Evolutionary conservation across 108 stramenopile species (phyloP), one percentile per base, ranked within the genome.

Genomic region (Nitzschia palea): DNA sequence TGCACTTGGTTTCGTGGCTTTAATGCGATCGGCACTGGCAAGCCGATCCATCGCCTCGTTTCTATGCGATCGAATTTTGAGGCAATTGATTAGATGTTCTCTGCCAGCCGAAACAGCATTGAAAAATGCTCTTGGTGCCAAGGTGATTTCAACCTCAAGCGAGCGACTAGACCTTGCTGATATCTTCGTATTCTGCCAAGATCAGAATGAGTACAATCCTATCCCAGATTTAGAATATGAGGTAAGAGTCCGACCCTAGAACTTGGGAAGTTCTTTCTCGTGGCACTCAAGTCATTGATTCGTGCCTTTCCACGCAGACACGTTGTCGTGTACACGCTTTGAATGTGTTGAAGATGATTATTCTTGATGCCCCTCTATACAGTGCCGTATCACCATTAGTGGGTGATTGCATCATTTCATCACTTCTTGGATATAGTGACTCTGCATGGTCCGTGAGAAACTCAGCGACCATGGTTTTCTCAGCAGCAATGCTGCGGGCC

Each of bases 391-490:
- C 25, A 9, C 73, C 65, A 20, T 60, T 81, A 52, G 48, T 80
- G 28, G 82, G 82, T 4, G 78, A 83, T 59, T 44, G 73, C 50
- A 69, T 88, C 17, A 55, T 79, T 8, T 53, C 69, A 44, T 42
- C 80, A 10, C 52, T 81, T 12, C 27, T 89, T 26, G 88, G 88
- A 12, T 89, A 85, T 57, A 67, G 56, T 20, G 84, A 85, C 37
- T 32, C 62, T 0, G 61, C 76, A n/a, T 89, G 88, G 88, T 63
- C 80, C 5, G 80, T 86, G 1, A 55, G 83, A 31, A 89, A 83
- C 56, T 83, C 82, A 2, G 31, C 82, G 20, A 86, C 88, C 2
- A 89, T 89, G 88, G 82, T 85, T 14, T 89, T 86, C 68, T 68
- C 82, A 10, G 82, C 88, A 0, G 62, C 71, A 18, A 86, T 89